Evolutionary conservation across 176 grass and related monocot genomes (phyloP).

Genomic region (Cocos nucifera): DNA sequence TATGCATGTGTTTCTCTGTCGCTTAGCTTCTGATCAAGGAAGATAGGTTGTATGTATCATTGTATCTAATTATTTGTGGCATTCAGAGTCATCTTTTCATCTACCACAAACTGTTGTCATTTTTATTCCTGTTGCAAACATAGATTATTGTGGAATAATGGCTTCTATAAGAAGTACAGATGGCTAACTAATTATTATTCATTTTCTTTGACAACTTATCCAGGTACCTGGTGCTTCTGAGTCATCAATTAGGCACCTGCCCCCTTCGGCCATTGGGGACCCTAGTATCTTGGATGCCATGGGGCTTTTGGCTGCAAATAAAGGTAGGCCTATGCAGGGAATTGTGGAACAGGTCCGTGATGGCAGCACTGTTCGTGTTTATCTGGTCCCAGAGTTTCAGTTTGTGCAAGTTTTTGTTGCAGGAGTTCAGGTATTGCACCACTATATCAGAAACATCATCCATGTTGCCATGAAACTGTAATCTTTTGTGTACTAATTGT

Average conservation of each 20-base stretch:
- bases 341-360: constrained; percentile 93
- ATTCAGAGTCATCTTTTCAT: no score
- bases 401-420: constrained; percentile 96
- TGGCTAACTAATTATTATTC: no score
- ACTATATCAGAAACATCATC: not conserved
- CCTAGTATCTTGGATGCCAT: constrained; percentile 87
- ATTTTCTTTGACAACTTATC: not conserved
- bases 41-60: no score
- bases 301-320: constrained; percentile 60
- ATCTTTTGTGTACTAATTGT: not conserved
- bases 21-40: no score
- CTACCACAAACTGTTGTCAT: no score
- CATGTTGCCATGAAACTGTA: no score
- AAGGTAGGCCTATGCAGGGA: constrained; percentile 80
- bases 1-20: no score
- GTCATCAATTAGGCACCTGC: constrained; percentile 74
- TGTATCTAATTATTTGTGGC: no score
- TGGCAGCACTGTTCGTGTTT: constrained; percentile 84
- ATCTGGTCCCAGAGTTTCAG: constrained; percentile 83
- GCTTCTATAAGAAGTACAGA: no score
- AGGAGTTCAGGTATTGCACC: constrained; percentile 60
- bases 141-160: no score
- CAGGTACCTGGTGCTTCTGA: constrained; percentile 76
- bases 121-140: no score
- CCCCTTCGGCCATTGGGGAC: constrained; percentile 91